Evolutionary conservation across 176 grass and related monocot species (phyloP).

Genomic region (Ensete ventricosum): DNA sequence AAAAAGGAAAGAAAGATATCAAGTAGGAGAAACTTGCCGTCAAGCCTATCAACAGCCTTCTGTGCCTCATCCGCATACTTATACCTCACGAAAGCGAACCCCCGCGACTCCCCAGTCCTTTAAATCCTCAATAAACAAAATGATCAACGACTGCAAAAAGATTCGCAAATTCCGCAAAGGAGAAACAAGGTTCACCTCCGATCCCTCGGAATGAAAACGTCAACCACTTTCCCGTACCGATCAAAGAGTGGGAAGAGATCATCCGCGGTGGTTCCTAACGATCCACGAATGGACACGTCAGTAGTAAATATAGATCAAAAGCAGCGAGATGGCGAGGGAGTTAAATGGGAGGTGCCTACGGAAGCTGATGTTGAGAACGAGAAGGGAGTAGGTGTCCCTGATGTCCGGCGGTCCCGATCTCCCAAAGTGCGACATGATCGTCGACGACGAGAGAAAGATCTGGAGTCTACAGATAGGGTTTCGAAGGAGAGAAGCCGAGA

Average conservation of each 20-base stretch:
- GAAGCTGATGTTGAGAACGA: constrained; percentile 95
- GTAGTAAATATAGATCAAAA: background rate
- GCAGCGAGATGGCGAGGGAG: background rate
- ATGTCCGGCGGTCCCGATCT: constrained; percentile 82
- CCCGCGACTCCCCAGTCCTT: constrained; percentile 78
- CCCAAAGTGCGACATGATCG: constrained; percentile 75
- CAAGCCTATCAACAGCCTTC: constrained; percentile 82
- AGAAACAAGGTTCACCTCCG: constrained; percentile 46
- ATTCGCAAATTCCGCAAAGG: background rate
- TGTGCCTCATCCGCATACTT: constrained; percentile 92
- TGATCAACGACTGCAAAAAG: background rate
- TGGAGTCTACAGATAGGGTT: constrained; percentile 30
- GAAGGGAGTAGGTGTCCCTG: constrained; percentile 78
- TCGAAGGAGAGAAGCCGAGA: background rate
- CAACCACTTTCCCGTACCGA: constrained; percentile 78
- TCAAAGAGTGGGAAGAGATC: constrained; percentile 94
- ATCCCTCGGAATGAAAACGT: constrained; percentile 89
- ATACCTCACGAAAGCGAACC: constrained; percentile 94
- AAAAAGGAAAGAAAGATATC: background rate
- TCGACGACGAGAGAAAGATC: constrained; percentile 3
- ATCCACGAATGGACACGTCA: background rate
- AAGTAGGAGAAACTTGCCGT: constrained; percentile 34
- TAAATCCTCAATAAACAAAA: constrained; percentile 7
- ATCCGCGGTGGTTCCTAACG: constrained; percentile 68
- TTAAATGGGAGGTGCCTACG: constrained; percentile 26